phyloP scores from a whole-genome alignment of 192 early-diverging fungal genomes.

The Podila horticola region DNA sequence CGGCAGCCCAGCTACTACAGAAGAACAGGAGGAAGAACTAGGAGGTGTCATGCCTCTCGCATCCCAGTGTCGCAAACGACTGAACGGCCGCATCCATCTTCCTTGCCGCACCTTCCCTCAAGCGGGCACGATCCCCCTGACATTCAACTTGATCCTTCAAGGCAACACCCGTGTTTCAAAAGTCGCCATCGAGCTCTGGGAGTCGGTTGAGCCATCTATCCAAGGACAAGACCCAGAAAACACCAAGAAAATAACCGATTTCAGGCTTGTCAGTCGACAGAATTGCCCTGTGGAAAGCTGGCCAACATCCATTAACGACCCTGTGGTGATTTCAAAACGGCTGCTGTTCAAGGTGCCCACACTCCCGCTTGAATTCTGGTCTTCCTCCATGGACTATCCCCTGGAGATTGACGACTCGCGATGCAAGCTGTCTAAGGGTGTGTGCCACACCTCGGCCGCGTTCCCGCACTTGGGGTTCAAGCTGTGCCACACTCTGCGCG shows the following conservation, averaged over 20 bases:
- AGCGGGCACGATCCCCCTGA: conserved; percentile 8
- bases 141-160: conserved; percentile 7
- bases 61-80: conserved; percentile 1
- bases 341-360: conserved; percentile 17
- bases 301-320: conserved; percentile 1
- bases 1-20: background rate
- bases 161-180: conserved; percentile 13
- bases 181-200: conserved; percentile 19
- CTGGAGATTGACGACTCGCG: background rate
- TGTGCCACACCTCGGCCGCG: conserved; percentile 14
- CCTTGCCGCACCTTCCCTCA: conserved; percentile 6
- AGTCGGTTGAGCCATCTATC: background rate
- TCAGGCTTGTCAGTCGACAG: conserved; percentile 14
- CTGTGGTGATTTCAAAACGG: background rate
- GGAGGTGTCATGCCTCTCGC: background rate
- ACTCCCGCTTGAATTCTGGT: conserved; percentile 6
- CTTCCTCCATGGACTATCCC: background rate
- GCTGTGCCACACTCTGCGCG: conserved; percentile 14
- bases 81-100: background rate
- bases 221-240: background rate
- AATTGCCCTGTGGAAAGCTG: conserved; percentile 5
- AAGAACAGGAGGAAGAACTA: background rate
- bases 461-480: background rate
- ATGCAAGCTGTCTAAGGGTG: conserved; percentile 6
- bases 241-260: background rate